These are phyloP conservation scores for Cadophora luteo-olivacea DNA, from an alignment of 2,329 filamentous ascomycete genomes.

Conservation along the genomic window DNA sequence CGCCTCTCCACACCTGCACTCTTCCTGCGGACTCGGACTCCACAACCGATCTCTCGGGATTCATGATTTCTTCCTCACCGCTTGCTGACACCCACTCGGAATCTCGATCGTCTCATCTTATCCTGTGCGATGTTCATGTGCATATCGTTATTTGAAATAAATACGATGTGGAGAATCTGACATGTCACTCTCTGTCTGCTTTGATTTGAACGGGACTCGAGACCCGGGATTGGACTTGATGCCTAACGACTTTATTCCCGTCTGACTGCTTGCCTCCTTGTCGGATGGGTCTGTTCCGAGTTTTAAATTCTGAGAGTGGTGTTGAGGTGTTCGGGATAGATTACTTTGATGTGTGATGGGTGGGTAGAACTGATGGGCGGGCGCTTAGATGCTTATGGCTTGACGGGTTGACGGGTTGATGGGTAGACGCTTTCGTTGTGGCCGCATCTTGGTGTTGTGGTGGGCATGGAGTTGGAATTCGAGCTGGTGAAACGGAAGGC, in stretches of 20 bases:
- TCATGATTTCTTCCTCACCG: not conserved
- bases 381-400: not conserved
- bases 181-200: not conserved
- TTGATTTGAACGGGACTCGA: no score
- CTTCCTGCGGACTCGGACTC: not conserved
- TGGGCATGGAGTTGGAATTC: no score
- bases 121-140: not conserved
- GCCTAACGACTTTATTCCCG: not conserved
- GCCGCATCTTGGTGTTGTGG: no score
- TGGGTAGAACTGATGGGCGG: not conserved
- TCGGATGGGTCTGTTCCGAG: not conserved
- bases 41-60: not conserved
- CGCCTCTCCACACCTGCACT: no score
- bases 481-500: no score
- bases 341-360: not conserved
- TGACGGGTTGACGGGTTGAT: no score
- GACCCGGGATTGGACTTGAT: not conserved
- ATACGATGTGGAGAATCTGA: not conserved
- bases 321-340: not conserved
- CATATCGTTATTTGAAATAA: no score
- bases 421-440: no score
- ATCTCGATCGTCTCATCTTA: not conserved
- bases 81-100: not conserved
- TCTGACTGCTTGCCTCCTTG: not conserved
- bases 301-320: not conserved